Base-by-base conservation (phyloP, 108 stramenopile species). In the Parietichytrium sp. region DNA sequence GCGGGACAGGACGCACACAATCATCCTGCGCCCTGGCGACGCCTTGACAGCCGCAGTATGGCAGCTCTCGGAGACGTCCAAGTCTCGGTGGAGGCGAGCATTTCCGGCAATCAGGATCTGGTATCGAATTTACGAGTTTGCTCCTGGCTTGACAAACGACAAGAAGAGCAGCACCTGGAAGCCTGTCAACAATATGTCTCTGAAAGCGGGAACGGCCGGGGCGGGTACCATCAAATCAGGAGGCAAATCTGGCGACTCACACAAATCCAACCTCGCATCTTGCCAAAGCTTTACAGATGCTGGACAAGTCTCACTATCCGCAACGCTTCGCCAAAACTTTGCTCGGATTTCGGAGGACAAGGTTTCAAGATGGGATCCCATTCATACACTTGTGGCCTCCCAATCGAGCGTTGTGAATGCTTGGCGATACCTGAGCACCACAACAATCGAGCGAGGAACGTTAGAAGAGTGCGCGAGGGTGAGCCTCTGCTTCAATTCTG, bases 361-460 rank as follows among this genome's bases (percentile, higher is more conserved):
- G 36, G 38, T 72, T 0, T 23, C 20, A 0, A 16, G 61, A 16
- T 72, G 61, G 61, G 61, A 72, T 42, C 61, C 61, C 20, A 1
- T 72, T 10, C 61, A 72, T n/a, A 25, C 20, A 6, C 6, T 72
- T 6, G 38, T 72, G 16, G 20, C 16, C 10, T 45, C 61, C 29
- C 33, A 13, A 25, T 23, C 61, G 6, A 42, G 61, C 20, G 38
- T 45, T 16, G 20, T 72, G 29, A 16, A 25, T 15, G 61, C 38
- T 10, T 72, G 61, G 61, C 61, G 61, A 7, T 72, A 72, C 3
- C 6, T 72, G 10, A 42, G 61, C 8, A 72, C 61, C 15, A 72
- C 61, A 16, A 72, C 38, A n/a, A 42, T 72, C 6, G 61, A 72
- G 61, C 61, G 61, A 6, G 61, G 61, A n/a, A 45, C 38, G 38